Conservation (phyloP, 2,329 filamentous ascomycete species). For the Microsporum ferrugineum region DNA sequence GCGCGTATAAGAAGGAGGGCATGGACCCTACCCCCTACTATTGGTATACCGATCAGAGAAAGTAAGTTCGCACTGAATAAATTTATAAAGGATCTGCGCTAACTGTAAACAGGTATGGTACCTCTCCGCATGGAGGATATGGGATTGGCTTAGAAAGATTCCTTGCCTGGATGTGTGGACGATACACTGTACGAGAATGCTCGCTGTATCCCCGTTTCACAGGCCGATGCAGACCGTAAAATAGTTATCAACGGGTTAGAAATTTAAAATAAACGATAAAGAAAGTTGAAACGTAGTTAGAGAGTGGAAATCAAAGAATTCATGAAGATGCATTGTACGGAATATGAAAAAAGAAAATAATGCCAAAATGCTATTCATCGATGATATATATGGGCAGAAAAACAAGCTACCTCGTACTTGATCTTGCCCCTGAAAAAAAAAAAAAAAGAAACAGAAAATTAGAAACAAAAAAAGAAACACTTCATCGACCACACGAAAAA, state of each 20-base stretch:
- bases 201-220: constrained; percentile 42
- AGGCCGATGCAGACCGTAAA: constrained; percentile 40
- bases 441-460: not conserved
- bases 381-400: not conserved
- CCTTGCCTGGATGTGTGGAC: constrained; percentile 55
- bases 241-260: not conserved
- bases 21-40: constrained; percentile 82
- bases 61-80: constrained; percentile 47
- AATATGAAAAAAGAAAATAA: not conserved
- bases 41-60: constrained; percentile 97
- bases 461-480: not conserved
- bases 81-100: constrained; percentile 6
- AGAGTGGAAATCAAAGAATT: not conserved
- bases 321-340: not conserved
- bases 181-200: constrained; percentile 53
- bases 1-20: constrained; percentile 73
- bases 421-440: not conserved
- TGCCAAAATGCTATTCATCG: not conserved
- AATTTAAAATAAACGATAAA: not conserved
- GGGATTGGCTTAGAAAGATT: constrained; percentile 82
- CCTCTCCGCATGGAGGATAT: constrained; percentile 84
- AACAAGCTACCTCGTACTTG: not conserved
- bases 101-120: constrained; percentile 57
- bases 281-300: not conserved
- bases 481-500: not conserved